Evolutionary conservation across 129 eudicot species (phyloP), one percentile per base, ranked within the genome.

Genomic region (Artemisia annua): DNA sequence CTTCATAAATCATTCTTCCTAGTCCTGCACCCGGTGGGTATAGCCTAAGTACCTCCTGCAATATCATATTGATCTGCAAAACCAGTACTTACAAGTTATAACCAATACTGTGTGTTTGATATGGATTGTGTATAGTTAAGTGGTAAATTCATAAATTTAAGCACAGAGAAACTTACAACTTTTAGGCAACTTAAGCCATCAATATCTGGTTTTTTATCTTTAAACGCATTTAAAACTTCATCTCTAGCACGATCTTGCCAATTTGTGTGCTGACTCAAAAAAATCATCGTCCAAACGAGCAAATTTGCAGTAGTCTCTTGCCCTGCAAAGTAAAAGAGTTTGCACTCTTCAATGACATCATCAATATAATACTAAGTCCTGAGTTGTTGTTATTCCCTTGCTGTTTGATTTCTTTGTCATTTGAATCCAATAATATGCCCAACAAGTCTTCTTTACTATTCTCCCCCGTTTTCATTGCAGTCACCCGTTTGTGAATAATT

Each of bases 171-270:
- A 63, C 86, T 78, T 68, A 83, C 83, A 64, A 43, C 20, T 70
- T 83, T 82, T 50, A 82, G 72, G 51, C 19, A 78, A 69, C 19
- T 78, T 69, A 82, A 24, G 18, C 71, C 86, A 28, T 82, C 83
- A 14, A 67, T 3, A 74, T 69, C 76, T 15, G 80, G 77, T 48
- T 62, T 73, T 19, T 59, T 56, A 24, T 64, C 67, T 43, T 82
- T 72, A 24, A 82, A 82, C 49, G 61, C 65, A 8, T 63, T 52
- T 20, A 63, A 13, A 18, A 78, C 80, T 74, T 82, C 80, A 14
- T 78, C 80, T 68, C 80, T 69, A 20, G 83, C 86, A 0, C 74
- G 83, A 19, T 66, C 66, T 69, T 82, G 86, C 86, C 86, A 82
- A 8, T 62, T 73, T 1, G 57, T 48, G 71, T 78, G 71, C 28